phyloP scores from a whole-genome alignment of 495 filamentous ascomycete species.

The Aspergillus asperescens region DNA sequence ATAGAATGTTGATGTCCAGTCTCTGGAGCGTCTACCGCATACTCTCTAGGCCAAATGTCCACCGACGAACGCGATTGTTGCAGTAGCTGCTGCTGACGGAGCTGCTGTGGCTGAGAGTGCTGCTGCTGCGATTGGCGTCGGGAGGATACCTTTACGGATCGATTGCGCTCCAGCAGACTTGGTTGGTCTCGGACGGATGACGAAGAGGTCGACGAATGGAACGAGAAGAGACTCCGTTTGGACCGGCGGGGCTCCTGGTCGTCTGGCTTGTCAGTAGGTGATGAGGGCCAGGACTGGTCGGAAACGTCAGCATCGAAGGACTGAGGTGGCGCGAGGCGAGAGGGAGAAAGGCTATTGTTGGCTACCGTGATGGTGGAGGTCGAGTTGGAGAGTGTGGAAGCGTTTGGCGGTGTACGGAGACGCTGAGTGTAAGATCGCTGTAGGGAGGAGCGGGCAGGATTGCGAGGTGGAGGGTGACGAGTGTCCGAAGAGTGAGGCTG shows the following conservation, averaged over 20 bases:
- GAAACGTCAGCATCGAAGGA: slow-evolving; percentile 21
- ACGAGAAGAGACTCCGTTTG: slow-evolving; percentile 22
- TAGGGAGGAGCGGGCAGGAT: slow-evolving; percentile 21
- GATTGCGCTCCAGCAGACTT: slow-evolving; percentile 16
- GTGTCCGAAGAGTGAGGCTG: not conserved
- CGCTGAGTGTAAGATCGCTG: slow-evolving; percentile 31
- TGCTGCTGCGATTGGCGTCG: slow-evolving; percentile 11
- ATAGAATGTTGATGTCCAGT: slow-evolving; percentile 25
- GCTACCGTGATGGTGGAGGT: slow-evolving; percentile 14
- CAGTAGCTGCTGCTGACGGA: slow-evolving; percentile 9
- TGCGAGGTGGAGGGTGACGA: slow-evolving; percentile 8
- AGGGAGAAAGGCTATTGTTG: slow-evolving; percentile 14
- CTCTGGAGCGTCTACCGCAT: slow-evolving; percentile 12
- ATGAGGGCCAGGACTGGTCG: slow-evolving; percentile 18
- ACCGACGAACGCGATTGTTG: slow-evolving; percentile 8
- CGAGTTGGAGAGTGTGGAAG: slow-evolving; percentile 1
- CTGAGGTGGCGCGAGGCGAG: slow-evolving; percentile 13
- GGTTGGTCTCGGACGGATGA: slow-evolving; percentile 14
- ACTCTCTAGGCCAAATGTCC: slow-evolving; percentile 15
- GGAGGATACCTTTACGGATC: slow-evolving; percentile 15
- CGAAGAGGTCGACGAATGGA: slow-evolving; percentile 15
- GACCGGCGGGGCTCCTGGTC: slow-evolving; percentile 18
- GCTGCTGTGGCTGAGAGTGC: slow-evolving; percentile 3
- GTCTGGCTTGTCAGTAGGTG: slow-evolving; percentile 12
- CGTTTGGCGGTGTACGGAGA: slow-evolving; percentile 18